Evolutionary conservation across 169 alveolate genomes (phyloP), one percentile per base, ranked within the genome.

Genomic region (Amoebophrya sp.): DNA sequence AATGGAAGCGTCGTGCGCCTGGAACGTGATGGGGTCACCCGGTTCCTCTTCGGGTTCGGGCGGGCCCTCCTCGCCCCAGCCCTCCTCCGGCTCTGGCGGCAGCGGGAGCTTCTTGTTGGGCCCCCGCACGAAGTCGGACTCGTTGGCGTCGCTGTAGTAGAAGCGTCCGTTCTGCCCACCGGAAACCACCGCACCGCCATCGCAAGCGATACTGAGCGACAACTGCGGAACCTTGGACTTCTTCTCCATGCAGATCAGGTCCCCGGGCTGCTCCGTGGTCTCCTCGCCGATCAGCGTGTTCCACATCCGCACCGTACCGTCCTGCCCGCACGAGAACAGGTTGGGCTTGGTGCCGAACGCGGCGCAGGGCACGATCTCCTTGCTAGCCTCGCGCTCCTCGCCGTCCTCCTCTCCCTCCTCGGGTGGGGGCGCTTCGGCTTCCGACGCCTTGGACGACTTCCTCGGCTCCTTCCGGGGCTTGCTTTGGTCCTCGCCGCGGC

Each of bases 1-100:
- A 35, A 90, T 7, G 40, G 54, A 25, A 0, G 2, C 47, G 54
- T 14, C 10, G 39, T 35, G 32, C 47, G 35, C 89, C 23, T 32
- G 77, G 66, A 90, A 55, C 40, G 77, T 10, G 66, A 89, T 89
- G 40, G 94, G 89, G 7, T 47, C 94, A 47, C 92, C 93, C 32
- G 89, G 92, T 40, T 77, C 90, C 25, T 90, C 91, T 55, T 53
- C 83, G 53, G 83, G 38, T 40, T 0, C 77, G 32, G 91, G 90
- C 39, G 90, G 90, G 39, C 91, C 66, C 38, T 40, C 91, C 38
- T 89, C 91, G 0, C 77, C 77, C 91, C 91, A 89, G 2, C 91
- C 91, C 3, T 89, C 91, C 23, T 89, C 91, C 33, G 91, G 91
- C 77, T 89, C 91, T 14, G 40, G 55, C 54, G 91, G 91, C 39